phyloP scores from a whole-genome alignment of 805 yeast species.

The Hanseniaspora mollemarum region DNA sequence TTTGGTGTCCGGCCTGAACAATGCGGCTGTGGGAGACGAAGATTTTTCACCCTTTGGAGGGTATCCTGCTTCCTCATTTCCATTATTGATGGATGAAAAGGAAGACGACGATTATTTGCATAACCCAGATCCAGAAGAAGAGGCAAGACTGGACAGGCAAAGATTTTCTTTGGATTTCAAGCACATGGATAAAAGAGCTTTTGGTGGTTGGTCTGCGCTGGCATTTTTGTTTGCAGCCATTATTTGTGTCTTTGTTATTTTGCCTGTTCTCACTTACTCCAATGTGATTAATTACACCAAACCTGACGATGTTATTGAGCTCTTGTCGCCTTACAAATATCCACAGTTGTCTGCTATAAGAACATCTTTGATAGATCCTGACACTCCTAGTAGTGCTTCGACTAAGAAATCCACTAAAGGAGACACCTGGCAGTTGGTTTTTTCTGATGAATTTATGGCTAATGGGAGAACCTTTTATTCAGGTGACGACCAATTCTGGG shows the following conservation, averaged over 20 bases:
- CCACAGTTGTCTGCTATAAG: slow-evolving; percentile 45
- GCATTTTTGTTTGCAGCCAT: slow-evolving; percentile 49
- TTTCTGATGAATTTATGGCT: slow-evolving; percentile 81
- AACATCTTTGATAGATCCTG: slow-evolving; percentile 46
- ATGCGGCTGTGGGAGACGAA: slow-evolving; percentile 32
- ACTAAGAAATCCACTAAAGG: slow-evolving; percentile 51
- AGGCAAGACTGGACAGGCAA: slow-evolving; percentile 70
- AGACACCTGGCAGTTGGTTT: slow-evolving; percentile 60
- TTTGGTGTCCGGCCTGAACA: not conserved
- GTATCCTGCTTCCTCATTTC: slow-evolving; percentile 86
- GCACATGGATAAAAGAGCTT: slow-evolving; percentile 51
- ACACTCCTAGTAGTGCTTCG: slow-evolving; percentile 42
- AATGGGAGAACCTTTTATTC: slow-evolving; percentile 84
- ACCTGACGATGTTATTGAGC: slow-evolving; percentile 27
- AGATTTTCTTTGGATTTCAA: slow-evolving; percentile 54
- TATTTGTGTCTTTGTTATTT: slow-evolving; percentile 55
- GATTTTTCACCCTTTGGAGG: slow-evolving; percentile 93
- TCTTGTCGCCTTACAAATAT: slow-evolving; percentile 39
- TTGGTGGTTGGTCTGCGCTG: slow-evolving; percentile 53
- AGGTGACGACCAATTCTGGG: slow-evolving; percentile 87
- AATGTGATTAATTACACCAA: slow-evolving; percentile 40
- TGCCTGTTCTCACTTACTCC: slow-evolving; percentile 76
- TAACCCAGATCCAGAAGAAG: slow-evolving; percentile 91
- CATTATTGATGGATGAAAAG: slow-evolving; percentile 80
- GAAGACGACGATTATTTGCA: slow-evolving; percentile 92